phyloP scores from a whole-genome alignment of 2,329 filamentous ascomycete species.

The Plectosphaerella sp. region DNA sequence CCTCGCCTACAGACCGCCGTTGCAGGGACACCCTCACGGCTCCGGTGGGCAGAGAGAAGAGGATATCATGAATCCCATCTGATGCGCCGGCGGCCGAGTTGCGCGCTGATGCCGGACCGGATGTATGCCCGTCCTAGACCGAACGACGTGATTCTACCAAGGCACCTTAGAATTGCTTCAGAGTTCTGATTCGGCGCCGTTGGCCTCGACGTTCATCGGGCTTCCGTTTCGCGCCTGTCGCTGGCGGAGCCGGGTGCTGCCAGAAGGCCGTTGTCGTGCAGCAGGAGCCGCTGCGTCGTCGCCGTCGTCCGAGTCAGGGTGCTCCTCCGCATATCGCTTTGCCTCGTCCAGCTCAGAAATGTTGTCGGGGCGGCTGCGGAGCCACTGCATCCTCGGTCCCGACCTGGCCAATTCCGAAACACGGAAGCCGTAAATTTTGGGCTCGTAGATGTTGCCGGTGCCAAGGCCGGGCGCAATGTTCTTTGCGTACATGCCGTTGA shows the following conservation, averaged over 20 bases:
- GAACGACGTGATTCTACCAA: not conserved
- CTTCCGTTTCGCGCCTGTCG: conserved; percentile 48
- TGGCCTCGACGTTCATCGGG: conserved; percentile 52
- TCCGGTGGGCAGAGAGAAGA: not conserved
- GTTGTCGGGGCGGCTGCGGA: conserved; percentile 77
- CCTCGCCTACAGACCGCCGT: not conserved
- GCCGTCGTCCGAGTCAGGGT: conserved; percentile 55
- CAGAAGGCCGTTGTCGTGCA: conserved; percentile 38
- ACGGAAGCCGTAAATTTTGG: conserved; percentile 92
- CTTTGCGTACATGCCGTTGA: conserved; percentile 82
- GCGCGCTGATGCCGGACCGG: too few relatives aligned
- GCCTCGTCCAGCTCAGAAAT: conserved; percentile 81
- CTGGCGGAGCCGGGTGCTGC: conserved; percentile 32
- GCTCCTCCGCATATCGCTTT: conserved; percentile 46
- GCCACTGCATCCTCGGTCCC: conserved; percentile 95
- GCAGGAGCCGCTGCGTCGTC: conserved; percentile 34
- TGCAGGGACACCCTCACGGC: not conserved
- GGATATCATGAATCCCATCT: not conserved
- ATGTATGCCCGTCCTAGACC: not conserved
- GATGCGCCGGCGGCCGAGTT: not conserved
- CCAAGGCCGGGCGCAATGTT: conserved; percentile 91
- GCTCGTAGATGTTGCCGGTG: conserved; percentile 80
- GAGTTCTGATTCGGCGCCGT: conserved; percentile 52
- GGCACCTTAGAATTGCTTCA: conserved; percentile 13
- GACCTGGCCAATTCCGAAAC: conserved; percentile 87